Base-by-base conservation (phyloP, 441 rosid species). In the Pelargonium citronellum region DNA sequence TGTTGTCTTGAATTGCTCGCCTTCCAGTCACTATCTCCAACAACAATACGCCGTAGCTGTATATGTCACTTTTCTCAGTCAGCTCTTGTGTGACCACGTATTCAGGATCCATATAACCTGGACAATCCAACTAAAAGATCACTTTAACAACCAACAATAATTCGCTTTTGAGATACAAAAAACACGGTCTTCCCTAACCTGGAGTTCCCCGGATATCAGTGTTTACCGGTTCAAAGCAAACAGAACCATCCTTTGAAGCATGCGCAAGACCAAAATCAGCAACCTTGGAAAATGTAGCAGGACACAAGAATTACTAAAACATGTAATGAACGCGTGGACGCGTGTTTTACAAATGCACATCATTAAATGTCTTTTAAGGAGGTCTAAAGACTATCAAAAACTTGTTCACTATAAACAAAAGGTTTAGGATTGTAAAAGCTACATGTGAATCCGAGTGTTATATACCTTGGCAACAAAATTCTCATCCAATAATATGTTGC, bases 61-160 rank as follows among this genome's bases (percentile, higher is more conserved):
- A 95, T n/a, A 92, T 79, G 75, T 95, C 98, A 67, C 98, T 95
- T 79, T 91, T 95, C 85, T 95, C 90, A 0, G 92, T 95, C 71
- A 92, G 90, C 77, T 95, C 91, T 73, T 87, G 96, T 30, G 94
- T 87, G 73, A 87, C 80, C 70, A 89, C 85, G 49, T 91, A 91
- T 79, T 91, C 97, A 30, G 97, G 99, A 81, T 95, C 97, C 89
- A 95, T 89, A 67, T 91, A 91, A 76, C 97, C 99, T 94, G 93
- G 71, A 81, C 16, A 47, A 68, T 55, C 67, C 5, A 55, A 53
- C 22, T 63, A 39, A 71, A 43, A 65, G 55, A 69, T 57, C 69
- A 60, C 69, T 46, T 71, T 43, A 55, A n/a, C 10, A n/a, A 10
- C 10, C 22, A 55, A n/a, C 22, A n/a, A 20, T 27, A 2, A 24